A percentile compares a stretch with the other conserved stretches of the same genome.
These are phyloP conservation scores for Aureobasidium sp. DNA, from an alignment of 2,329 filamentous ascomycete species.

Conservation along the genomic window DNA sequence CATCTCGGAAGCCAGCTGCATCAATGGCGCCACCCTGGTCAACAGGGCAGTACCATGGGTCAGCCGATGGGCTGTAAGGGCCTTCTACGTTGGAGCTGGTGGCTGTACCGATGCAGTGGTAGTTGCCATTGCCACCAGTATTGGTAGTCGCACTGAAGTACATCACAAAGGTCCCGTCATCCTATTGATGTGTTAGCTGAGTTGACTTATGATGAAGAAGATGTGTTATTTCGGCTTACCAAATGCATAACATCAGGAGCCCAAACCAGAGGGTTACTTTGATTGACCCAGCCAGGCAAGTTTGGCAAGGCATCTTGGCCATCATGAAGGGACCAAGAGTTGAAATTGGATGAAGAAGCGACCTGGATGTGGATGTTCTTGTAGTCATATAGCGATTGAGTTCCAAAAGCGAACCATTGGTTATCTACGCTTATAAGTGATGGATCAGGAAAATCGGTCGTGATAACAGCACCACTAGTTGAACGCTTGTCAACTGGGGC, in stretches of 20 bases:
- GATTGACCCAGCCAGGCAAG: constrained; percentile 26
- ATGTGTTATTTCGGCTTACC: constrained; percentile 10
- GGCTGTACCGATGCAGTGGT: constrained; percentile 27
- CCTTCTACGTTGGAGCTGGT: constrained; percentile 21
- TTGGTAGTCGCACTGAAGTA: constrained; percentile 25
- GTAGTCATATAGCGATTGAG: constrained; percentile 21
- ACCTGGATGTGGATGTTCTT: constrained; percentile 29
- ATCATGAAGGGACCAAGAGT: constrained; percentile 24
- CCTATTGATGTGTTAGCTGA: background rate
- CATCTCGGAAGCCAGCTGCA: constrained; percentile 24
- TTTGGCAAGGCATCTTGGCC: constrained; percentile 28
- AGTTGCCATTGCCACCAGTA: constrained; percentile 19
- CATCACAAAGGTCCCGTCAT: constrained; percentile 25
- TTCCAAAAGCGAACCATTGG: constrained; percentile 33
- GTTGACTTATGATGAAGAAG: background rate
- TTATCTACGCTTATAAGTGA: constrained; percentile 30
- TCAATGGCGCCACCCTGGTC: constrained; percentile 27
- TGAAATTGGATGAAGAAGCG: constrained; percentile 31
- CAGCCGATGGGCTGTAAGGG: constrained; percentile 22
- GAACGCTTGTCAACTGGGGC: constrained; percentile 7
- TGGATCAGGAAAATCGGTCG: constrained; percentile 26
- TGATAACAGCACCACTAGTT: constrained; percentile 14
- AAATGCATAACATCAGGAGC: constrained; percentile 29
- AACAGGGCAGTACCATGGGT: constrained; percentile 24
- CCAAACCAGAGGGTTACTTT: constrained; percentile 26